Percentiles rank a stretch among this genome's conserved stretches.
Evolutionary conservation across 345 rosid species (phyloP).

Genomic region (Melaleuca quinquenervia): DNA sequence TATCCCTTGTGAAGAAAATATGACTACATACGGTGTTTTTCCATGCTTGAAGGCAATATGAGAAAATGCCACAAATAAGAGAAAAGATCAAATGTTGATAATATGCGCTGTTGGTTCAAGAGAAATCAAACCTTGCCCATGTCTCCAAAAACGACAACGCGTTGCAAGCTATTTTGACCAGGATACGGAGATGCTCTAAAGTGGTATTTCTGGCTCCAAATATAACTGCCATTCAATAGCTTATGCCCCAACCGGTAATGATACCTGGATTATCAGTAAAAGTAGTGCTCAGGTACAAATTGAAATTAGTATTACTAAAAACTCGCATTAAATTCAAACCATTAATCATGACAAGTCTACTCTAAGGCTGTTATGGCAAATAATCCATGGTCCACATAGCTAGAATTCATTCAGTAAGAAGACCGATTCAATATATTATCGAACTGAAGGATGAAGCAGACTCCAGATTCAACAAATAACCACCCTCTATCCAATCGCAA

Average conservation of each 20-base stretch:
- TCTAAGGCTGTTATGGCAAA: not conserved
- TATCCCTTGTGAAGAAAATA: not conserved
- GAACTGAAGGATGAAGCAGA: not conserved
- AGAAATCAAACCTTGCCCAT: constrained; percentile 26
- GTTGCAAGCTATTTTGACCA: constrained; percentile 81
- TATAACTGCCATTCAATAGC: constrained; percentile 1
- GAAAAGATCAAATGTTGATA: not conserved
- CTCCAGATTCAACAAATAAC: not conserved
- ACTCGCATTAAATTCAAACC: not conserved
- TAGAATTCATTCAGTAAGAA: not conserved
- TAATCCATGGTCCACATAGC: not conserved
- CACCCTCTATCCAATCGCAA: not conserved
- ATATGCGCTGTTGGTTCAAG: not conserved
- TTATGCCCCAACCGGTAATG: constrained; percentile 24
- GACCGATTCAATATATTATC: not conserved
- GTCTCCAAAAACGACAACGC: constrained; percentile 75
- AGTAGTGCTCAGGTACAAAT: not conserved
- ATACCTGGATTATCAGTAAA: constrained; percentile 8
- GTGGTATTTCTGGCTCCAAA: constrained; percentile 25
- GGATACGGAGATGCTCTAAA: constrained; percentile 79
- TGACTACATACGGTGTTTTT: not conserved
- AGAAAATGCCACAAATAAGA: not conserved
- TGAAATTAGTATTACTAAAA: not conserved
- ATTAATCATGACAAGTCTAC: not conserved
- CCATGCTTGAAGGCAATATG: not conserved